Base-by-base conservation (phyloP, 2,329 filamentous ascomycete species). In the Teratosphaeria destructans region DNA sequence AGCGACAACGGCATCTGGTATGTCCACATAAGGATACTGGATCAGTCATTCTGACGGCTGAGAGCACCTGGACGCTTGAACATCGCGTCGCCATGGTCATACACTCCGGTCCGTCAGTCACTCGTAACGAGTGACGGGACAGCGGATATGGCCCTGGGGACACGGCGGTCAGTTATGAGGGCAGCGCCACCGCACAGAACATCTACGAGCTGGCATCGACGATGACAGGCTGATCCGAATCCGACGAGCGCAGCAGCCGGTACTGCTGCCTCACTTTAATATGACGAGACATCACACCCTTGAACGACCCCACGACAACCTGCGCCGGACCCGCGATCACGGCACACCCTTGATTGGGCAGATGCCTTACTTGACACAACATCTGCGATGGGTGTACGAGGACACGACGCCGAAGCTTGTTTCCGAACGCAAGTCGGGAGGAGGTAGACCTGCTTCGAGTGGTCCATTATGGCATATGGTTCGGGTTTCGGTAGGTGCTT, bases 361-460 rank as follows among this genome's bases (percentile, higher is more conserved):
- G 27, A 4, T 54, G 53, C 53, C 27, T 54, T 29, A 37, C 27
- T 54, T 54, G 19, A 19, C 34, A 19, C 39, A 16, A 16, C 47
- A 54, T 29, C 37, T 14, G 37, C 12, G 23, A 43, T 58, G 56
- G 23, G 16, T 56, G 39, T 55, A 54, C 34, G 7, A 54, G 34
- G 53, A 37, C 53, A 32, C 29, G 55, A 56, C 52, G 56, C 65
- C 63, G 62, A 65, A 60, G 65, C 64, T 65, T 64, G 68, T 69
- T 71, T 71, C 69, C 67, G 56, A 68, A 61, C 67, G 68, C 69
- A 59, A 68, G 68, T 61, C 68, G 68, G 64, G 66, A 70, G 68
- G 68, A 71, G 68, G 68, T 70, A 70, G 68, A 70, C 68, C 63
- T 65, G 68, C 65, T 68, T 67, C 64, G 66, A 66, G 68, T 65